Base-by-base conservation (phyloP, 306 rosid genomes). In the Morella rubra region DNA sequence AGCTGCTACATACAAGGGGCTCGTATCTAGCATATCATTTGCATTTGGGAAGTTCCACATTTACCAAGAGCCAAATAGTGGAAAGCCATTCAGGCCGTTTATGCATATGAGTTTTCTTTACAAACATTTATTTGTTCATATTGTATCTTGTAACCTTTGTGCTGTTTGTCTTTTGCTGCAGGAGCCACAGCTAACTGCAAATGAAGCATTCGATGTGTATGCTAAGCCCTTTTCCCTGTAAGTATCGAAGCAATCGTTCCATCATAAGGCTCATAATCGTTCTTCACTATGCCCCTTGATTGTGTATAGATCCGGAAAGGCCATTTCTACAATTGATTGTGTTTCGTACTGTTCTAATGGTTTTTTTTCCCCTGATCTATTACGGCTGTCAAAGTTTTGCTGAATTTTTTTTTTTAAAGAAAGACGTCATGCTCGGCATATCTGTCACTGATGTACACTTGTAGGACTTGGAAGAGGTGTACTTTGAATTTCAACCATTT, bases 181-280 rank as follows among this genome's bases (percentile, higher is more conserved):
- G 84, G 87, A 84, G 69, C 87, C 87, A 52, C 87, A 84, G 66
- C 52, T 84, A 11, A 69, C 84, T n/a, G 82, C 87, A 11, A 62
- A 77, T 80, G 68, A 76, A 78, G 8, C 41, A 52, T 84, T 80
- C 64, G 84, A 84, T 62, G 75, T 84, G 74, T 84, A 84, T 80
- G 27, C 68, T 40, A 84, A 84, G 76, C 77, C 87, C 20, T 84
- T 84, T 70, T 80, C 77, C 49, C 66, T 84, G 1, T 84, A 80
- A 54, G 10, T 16, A 15, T 44, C 37, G 4, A 32, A 59, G 8
- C 19, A 73, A 9, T 49, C 44, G 11, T 49, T 65, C 59, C 56
- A 53, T 44, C 12, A 4, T 52, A 42, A 12, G 46, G 49, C 32
- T 71, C 69, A 18, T 76, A 8, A 55, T 22, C 3, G 7, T 64